Conservation (phyloP, 129 eudicot species). For the Daucus carota region DNA sequence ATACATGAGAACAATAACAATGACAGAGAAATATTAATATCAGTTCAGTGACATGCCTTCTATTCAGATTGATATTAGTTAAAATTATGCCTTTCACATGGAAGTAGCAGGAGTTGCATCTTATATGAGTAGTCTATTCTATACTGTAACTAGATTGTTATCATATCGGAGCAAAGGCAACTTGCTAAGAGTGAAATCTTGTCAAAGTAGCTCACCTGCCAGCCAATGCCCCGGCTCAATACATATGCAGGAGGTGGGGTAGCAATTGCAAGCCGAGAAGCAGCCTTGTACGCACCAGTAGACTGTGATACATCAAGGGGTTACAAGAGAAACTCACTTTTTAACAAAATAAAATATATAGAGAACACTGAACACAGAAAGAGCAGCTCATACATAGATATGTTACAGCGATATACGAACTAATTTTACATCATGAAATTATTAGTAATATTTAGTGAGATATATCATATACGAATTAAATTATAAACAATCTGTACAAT, state of each 20-base stretch:
- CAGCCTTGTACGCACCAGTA: slow-evolving; percentile 93
- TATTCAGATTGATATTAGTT: background rate
- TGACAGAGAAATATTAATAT: background rate
- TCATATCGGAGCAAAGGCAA: background rate
- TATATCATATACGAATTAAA: background rate
- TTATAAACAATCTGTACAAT: background rate
- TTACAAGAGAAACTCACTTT: background rate
- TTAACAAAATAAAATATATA: background rate
- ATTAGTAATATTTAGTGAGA: too few relatives aligned
- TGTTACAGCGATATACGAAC: background rate
- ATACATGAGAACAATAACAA: too few relatives aligned
- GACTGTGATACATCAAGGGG: slow-evolving; percentile 38
- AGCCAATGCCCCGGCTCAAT: slow-evolving; percentile 96
- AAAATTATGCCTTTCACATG: background rate
- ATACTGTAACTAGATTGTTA: background rate
- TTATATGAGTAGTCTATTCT: background rate
- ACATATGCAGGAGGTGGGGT: slow-evolving; percentile 99
- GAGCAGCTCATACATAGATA: background rate
- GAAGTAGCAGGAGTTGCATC: background rate
- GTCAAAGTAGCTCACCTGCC: slow-evolving; percentile 65
- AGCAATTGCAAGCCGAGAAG: slow-evolving; percentile 97
- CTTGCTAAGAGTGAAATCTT: background rate
- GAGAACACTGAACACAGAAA: background rate
- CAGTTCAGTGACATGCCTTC: background rate
- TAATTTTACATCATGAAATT: background rate